A percentile compares a stretch with the other conserved stretches of the same genome.
These are phyloP conservation scores for Verticillium nonalfalfae DNA, from an alignment of 2,329 filamentous ascomycete species.

Conservation along the genomic window DNA sequence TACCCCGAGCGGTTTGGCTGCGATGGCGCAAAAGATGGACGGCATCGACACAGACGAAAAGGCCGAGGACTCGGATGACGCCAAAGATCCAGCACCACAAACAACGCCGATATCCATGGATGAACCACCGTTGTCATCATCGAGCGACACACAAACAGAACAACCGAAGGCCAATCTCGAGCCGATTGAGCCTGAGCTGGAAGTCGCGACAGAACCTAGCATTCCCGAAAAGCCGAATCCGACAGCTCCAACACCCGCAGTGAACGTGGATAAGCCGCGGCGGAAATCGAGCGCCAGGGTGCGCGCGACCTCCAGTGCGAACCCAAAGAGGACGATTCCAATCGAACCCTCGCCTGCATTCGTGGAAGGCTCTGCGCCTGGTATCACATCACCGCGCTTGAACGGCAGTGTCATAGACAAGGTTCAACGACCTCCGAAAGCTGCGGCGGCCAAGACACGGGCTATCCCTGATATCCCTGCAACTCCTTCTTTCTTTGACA, in stretches of 20 bases:
- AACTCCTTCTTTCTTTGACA: conserved; percentile 31
- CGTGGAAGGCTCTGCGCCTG: conserved; percentile 21
- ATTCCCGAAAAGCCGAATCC: background rate
- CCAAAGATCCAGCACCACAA: conserved; percentile 1
- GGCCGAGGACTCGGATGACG: conserved; percentile 14
- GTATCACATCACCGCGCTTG: conserved; percentile 21
- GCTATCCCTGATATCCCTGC: conserved; percentile 26
- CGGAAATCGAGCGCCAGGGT: conserved; percentile 17
- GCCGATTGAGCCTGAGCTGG: background rate
- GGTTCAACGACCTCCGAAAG: conserved; percentile 21
- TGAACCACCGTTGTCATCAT: background rate
- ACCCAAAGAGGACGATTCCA: conserved; percentile 19
- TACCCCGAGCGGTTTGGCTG: conserved; percentile 49
- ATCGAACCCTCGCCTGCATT: conserved; percentile 20
- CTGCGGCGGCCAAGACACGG: conserved; percentile 16
- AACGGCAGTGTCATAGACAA: conserved; percentile 27
- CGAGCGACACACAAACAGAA: background rate
- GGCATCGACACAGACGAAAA: conserved; percentile 18
- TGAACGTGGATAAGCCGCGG: conserved; percentile 3
- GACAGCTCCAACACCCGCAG: background rate
- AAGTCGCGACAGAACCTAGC: background rate
- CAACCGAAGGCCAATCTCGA: background rate
- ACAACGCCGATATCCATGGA: background rate
- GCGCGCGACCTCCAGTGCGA: conserved; percentile 15
- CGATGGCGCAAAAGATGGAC: conserved; percentile 35